Base-by-base conservation (phyloP, 78 protist species). In the Dictyostelium purpureum region DNA sequence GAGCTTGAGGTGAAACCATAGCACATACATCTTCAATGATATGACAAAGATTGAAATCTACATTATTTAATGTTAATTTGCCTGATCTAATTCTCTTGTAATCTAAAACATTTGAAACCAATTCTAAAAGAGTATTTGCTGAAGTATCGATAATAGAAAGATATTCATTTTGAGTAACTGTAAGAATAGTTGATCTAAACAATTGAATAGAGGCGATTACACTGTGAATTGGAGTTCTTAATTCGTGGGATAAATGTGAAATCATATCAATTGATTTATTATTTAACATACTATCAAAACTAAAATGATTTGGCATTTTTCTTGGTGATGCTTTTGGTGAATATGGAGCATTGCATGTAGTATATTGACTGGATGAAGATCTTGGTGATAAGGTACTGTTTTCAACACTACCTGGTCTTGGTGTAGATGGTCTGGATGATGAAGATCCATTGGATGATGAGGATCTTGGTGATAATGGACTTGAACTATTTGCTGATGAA, bases 21-120 rank as follows among this genome's bases (percentile, higher is more conserved):
- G 89, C 61, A 69, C 89, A 81, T 16, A 81, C 78, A 47, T 81
- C 89, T 38, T 81, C 89, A n/a, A 81, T 52, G 1, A 81, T 51
- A 19, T 51, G 33, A 1, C 77, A 52, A 6, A 81, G 52, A 67
- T 67, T 81, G 28, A 81, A 81, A 38, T 81, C 89, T 12, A 66
- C 82, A 42, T 37, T 56, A 12, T 73, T 70, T 6, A 85, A 24
- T 12, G 40, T 24, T 7, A 85, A 37, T 35, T 85, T 85, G 1
- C 92, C 92, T 1, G 80, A 51, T 19, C 66, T 79, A 21, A 70
- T 73, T 45, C 77, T 85, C 21, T 31, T 33, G 16, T 33, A 26
- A 26, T 85, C 92, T 21, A 85, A 61, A 7, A 85, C 82, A 47
- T 56, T 37, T 0, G 54, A 35, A 1, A 85, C 49, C 24, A 85